Evolutionary conservation across 768 basidiomycete genomes (phyloP).

Genomic region (Tylopilus balloui): DNA sequence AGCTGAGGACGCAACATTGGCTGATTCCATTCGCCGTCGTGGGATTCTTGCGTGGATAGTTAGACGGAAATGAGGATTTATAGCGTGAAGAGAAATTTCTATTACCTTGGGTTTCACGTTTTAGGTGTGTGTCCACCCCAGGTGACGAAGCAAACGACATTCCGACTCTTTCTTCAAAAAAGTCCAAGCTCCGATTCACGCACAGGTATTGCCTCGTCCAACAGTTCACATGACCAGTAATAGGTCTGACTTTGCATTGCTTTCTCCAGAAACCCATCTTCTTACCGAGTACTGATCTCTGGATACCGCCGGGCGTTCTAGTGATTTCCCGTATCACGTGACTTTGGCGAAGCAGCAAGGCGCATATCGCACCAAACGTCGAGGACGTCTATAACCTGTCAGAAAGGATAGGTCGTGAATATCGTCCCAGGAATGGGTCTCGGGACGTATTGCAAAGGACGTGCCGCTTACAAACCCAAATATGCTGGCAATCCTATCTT

Average conservation of each 20-base stretch:
- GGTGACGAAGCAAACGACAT: neutral
- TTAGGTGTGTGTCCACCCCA: neutral
- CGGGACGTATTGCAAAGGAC: neutral
- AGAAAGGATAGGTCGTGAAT: neutral
- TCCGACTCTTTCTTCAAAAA: neutral
- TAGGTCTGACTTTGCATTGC: conserved; percentile 4
- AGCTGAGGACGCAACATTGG: neutral
- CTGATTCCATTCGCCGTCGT: conserved; percentile 5
- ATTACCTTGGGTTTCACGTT: neutral
- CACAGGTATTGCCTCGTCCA: neutral
- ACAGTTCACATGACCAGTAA: neutral
- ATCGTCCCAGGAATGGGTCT: neutral
- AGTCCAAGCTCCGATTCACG: neutral
- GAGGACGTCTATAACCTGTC: neutral
- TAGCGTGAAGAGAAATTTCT: neutral
- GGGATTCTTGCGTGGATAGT: neutral
- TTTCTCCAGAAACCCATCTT: neutral
- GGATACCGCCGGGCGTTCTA: neutral
- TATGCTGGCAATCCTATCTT: neutral
- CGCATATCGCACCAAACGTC: neutral
- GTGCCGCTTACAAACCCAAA: neutral
- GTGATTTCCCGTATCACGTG: conserved; percentile 4
- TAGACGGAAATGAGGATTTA: conserved; percentile 11
- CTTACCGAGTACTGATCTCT: neutral
- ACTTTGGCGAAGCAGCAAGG: neutral